Conservation (phyloP, 345 rosid species). For the Syzygium jambos region DNA sequence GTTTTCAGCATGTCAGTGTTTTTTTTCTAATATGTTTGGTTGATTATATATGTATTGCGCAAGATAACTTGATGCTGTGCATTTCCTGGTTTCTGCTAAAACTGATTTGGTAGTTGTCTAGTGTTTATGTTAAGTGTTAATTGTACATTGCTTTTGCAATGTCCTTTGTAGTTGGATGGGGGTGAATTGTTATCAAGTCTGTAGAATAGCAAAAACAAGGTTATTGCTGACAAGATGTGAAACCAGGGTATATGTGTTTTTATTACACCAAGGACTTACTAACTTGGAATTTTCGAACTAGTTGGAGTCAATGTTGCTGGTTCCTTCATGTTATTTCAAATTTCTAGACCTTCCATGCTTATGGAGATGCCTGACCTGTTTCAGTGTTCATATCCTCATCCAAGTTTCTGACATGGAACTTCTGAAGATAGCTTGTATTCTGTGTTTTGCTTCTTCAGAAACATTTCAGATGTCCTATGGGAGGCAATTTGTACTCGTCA, state of each 20-base stretch:
- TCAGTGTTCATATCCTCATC: not conserved
- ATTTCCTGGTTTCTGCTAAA: not conserved
- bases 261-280: not conserved
- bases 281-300: not conserved
- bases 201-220: not conserved
- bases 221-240: not conserved
- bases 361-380: not conserved
- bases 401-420: not conserved
- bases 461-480: slow-evolving; percentile 60
- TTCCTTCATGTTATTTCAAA: not conserved
- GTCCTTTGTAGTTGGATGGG: not conserved
- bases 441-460: slow-evolving; percentile 18
- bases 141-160: not conserved
- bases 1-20: not conserved
- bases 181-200: not conserved
- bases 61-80: not conserved
- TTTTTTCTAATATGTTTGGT: not conserved
- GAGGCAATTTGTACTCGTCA: slow-evolving; percentile 53
- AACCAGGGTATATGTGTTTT: not conserved
- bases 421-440: not conserved
- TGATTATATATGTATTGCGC: not conserved
- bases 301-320: not conserved
- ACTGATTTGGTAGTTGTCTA: not conserved
- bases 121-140: not conserved
- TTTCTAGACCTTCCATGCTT: not conserved